Conservation (phyloP, 2,329 filamentous ascomycete genomes). For the Fusarium nematophilum region DNA sequence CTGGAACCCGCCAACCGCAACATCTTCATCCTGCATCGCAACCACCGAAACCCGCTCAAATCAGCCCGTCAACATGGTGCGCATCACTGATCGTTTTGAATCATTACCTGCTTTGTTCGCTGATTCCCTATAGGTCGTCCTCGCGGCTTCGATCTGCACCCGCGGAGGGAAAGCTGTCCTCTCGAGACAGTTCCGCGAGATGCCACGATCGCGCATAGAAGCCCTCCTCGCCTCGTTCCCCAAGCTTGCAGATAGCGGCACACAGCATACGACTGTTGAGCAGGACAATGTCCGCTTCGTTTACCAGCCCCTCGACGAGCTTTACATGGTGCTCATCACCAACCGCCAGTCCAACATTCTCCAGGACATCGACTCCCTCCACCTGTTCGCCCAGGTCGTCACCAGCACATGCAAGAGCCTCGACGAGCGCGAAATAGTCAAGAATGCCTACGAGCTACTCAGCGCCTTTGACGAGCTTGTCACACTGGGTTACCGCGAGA, state of each 20-base stretch:
- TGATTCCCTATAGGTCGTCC: conserved; percentile 78
- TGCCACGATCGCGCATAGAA: conserved; percentile 96
- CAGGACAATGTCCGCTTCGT: conserved; percentile 99
- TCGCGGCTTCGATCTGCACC: conserved; percentile 98
- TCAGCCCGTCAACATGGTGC: conserved; percentile 54
- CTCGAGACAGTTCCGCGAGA: conserved; percentile 97
- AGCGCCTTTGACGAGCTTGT: conserved; percentile 98
- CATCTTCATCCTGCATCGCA: conserved; percentile 35
- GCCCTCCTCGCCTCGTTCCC: conserved; percentile 96
- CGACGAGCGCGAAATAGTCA: conserved; percentile 94
- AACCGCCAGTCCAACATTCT: conserved; percentile 99
- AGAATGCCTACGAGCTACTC: conserved; percentile 95
- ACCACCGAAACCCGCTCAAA: conserved; percentile 34
- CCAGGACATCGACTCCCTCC: conserved; percentile 98
- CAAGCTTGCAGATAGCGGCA: conserved; percentile 94
- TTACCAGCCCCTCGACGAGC: conserved; percentile 97
- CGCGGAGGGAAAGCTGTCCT: conserved; percentile 98
- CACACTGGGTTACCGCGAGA: conserved; percentile 94
- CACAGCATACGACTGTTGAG: conserved; percentile 97
- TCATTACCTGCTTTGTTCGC: conserved; percentile 12
- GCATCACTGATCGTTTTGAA: conserved; percentile 21
- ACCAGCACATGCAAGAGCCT: conserved; percentile 95
- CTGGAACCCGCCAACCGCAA: conserved; percentile 34
- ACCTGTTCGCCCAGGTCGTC: conserved; percentile 97
- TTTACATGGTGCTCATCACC: conserved; percentile 99